A percentile compares a stretch with the other conserved stretches of the same genome.
phyloP scores from a whole-genome alignment of 1,139 yeast species.

The Kluyveromyces sp. region DNA sequence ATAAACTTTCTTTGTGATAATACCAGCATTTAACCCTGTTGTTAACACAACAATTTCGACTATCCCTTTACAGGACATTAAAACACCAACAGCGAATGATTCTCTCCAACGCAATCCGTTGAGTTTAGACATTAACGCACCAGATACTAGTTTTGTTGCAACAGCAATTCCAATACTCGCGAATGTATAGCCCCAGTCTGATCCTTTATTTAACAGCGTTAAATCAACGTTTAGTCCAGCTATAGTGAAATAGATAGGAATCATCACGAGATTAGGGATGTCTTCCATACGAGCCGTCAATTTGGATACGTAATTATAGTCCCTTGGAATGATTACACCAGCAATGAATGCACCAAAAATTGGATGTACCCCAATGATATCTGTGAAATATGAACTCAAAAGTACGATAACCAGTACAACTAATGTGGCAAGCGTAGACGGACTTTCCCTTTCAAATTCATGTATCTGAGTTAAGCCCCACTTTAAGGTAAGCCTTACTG shows the following conservation, averaged over 20 bases:
- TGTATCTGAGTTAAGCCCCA: slow-evolving; percentile 39
- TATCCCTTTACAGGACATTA: slow-evolving; percentile 84
- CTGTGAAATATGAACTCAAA: slow-evolving; percentile 67
- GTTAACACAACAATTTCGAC: slow-evolving; percentile 74
- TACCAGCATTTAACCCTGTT: slow-evolving; percentile 64
- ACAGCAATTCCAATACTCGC: slow-evolving; percentile 61
- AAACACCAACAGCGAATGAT: slow-evolving; percentile 66
- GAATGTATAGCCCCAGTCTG: slow-evolving; percentile 70
- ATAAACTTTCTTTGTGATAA: slow-evolving; percentile 55
- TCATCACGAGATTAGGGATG: slow-evolving; percentile 57
- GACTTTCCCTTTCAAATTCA: slow-evolving; percentile 44
- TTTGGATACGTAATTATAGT: slow-evolving; percentile 60
- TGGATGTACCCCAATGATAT: slow-evolving; percentile 73
- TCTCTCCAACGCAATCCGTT: slow-evolving; percentile 65
- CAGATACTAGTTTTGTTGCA: slow-evolving; percentile 60
- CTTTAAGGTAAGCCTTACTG: slow-evolving; percentile 37
- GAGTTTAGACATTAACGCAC: slow-evolving; percentile 53
- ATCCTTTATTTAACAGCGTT: slow-evolving; percentile 53
- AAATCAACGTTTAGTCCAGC: slow-evolving; percentile 69
- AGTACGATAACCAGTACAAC: slow-evolving; percentile 50
- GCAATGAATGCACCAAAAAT: slow-evolving; percentile 78
- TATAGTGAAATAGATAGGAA: slow-evolving; percentile 72
- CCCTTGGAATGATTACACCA: slow-evolving; percentile 73
- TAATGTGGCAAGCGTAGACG: slow-evolving; percentile 57
- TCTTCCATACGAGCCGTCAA: slow-evolving; percentile 73